A percentile compares a stretch with the other conserved stretches of the same genome.
Evolutionary conservation across 257 asterid genomes (phyloP).

Genomic region (Nicotiana paniculata): DNA sequence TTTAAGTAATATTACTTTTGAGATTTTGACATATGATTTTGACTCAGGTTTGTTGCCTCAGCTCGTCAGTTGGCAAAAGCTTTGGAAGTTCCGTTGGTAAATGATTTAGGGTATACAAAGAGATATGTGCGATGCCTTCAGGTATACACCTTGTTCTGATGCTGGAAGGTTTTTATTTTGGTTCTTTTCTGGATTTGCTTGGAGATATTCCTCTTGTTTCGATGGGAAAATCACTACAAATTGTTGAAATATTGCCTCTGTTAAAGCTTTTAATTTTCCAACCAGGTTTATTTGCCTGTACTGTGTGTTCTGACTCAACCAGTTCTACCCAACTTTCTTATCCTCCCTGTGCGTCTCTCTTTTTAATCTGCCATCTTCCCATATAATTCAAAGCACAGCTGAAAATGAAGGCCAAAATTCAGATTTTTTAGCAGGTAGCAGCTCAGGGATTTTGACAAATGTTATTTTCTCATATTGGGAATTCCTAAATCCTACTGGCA

Average conservation of each 20-base stretch:
- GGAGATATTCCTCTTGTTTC: neutral
- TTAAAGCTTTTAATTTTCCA: neutral
- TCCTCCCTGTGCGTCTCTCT: neutral
- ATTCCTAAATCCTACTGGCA: neutral
- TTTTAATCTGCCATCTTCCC: neutral
- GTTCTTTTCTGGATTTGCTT: neutral
- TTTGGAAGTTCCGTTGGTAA: slow-evolving; percentile 91
- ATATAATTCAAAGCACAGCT: neutral
- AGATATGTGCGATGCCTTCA: slow-evolving; percentile 94
- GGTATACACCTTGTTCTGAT: slow-evolving; percentile 35
- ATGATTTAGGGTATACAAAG: slow-evolving; percentile 95
- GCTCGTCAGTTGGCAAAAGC: slow-evolving; percentile 98
- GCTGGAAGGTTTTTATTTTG: neutral
- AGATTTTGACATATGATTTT: neutral
- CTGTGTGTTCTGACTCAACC: neutral
- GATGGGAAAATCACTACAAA: neutral
- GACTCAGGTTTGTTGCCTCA: slow-evolving; percentile 84
- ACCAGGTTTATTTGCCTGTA: neutral
- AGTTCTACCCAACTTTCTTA: neutral
- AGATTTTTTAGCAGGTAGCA: neutral
- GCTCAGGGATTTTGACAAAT: neutral
- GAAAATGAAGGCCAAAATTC: neutral
- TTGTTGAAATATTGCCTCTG: neutral
- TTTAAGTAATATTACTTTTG: neutral
- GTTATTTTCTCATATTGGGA: neutral